Evolutionary conservation across 2,329 filamentous ascomycete species (phyloP).

Genomic region (Colletotrichum somersetense): DNA sequence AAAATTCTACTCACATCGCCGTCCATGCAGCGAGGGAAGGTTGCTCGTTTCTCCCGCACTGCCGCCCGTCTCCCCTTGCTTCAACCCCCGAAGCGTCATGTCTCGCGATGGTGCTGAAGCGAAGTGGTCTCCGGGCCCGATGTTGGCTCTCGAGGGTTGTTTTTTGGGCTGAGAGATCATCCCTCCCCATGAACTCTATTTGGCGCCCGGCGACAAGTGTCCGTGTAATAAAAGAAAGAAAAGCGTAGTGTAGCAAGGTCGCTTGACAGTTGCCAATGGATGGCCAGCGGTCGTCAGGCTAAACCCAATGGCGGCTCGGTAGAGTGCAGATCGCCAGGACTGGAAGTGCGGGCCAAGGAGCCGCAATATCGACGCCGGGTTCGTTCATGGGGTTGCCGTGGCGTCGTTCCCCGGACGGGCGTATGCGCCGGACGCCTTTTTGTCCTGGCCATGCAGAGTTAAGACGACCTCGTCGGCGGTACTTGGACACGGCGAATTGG

Average conservation of each 20-base stretch:
- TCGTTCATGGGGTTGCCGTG: background rate
- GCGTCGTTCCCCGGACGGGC: conserved; percentile 11
- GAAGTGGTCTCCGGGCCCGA: background rate
- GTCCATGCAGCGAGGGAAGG: conserved; percentile 1
- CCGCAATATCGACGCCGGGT: conserved; percentile 9
- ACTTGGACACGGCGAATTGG: background rate
- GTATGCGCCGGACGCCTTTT: conserved; percentile 1
- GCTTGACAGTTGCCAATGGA: background rate
- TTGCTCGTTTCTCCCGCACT: background rate
- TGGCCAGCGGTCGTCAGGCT: background rate
- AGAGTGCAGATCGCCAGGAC: conserved; percentile 2
- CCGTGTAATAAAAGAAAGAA: background rate
- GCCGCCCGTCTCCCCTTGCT: background rate
- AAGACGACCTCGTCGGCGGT: conserved; percentile 6
- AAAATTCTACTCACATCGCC: background rate
- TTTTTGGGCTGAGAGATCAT: background rate
- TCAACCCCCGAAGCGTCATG: too few relatives aligned
- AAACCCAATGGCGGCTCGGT: conserved; percentile 4
- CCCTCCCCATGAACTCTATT: background rate
- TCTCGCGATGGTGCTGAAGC: background rate
- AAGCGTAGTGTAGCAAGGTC: background rate
- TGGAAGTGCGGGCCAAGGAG: conserved; percentile 3
- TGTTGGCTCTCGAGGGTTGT: background rate
- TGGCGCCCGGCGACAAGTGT: background rate
- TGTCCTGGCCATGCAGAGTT: background rate